These are phyloP conservation scores for Ganoderma sinense DNA, from an alignment of 1,284 basidiomycete species.

Conservation along the genomic window DNA sequence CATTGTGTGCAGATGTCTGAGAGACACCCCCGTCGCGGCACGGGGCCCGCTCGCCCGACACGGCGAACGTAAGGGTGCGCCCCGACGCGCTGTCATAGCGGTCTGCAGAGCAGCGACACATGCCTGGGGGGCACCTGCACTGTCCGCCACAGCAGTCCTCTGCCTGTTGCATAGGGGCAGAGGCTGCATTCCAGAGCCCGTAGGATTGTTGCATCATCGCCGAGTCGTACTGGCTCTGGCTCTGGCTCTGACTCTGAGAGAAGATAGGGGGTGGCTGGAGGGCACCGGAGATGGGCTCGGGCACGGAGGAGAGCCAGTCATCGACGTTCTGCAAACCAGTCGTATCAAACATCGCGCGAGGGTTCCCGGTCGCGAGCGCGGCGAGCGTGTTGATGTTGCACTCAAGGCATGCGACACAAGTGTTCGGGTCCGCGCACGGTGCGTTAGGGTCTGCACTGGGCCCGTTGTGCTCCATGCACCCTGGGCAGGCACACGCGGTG, in stretches of 20 bases:
- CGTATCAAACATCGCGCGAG: constrained; percentile 30
- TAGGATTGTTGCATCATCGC: constrained; percentile 32
- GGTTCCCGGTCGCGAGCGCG: constrained; percentile 37
- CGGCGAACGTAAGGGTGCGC: constrained; percentile 39
- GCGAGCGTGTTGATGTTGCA: constrained; percentile 54
- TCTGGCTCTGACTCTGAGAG: constrained; percentile 6
- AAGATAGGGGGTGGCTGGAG: constrained; percentile 6
- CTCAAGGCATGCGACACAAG: constrained; percentile 64
- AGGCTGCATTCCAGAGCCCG: constrained; percentile 29
- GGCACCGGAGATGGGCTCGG: not conserved
- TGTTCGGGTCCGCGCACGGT: constrained; percentile 51
- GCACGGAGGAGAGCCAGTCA: constrained; percentile 50
- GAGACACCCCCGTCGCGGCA: constrained; percentile 33
- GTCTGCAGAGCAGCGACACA: constrained; percentile 45
- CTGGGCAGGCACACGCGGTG: constrained; percentile 58
- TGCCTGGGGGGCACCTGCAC: constrained; percentile 45
- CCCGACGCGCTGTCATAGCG: constrained; percentile 35
- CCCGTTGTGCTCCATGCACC: constrained; percentile 58
- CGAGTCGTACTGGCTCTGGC: constrained; percentile 27
- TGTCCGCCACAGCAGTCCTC: constrained; percentile 41
- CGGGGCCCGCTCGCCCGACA: constrained; percentile 39
- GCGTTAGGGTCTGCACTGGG: constrained; percentile 42
- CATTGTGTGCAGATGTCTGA: not conserved
- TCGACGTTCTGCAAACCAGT: constrained; percentile 49
- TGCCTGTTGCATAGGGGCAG: constrained; percentile 7